Base-by-base conservation (phyloP, 225 moss, liverwort and hornwort genomes). In the Thuidium tamariscinum region DNA sequence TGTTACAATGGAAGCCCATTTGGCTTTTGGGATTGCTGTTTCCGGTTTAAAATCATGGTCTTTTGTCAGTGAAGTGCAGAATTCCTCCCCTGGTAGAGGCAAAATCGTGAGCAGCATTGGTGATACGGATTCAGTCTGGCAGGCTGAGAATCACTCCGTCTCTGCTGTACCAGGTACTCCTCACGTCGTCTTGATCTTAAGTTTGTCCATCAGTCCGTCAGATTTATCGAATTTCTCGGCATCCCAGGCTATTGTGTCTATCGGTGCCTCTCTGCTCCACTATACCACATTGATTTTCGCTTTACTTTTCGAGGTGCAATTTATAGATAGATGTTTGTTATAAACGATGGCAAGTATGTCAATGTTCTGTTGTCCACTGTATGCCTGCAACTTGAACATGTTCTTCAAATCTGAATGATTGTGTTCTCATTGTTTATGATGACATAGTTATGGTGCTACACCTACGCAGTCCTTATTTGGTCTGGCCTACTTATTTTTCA, bases 21-120 rank as follows among this genome's bases (percentile, higher is more conserved):
- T 61, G 74, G n/a, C 48, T 46, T 42, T 75, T 10, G 66, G 37
- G 69, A 39, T 68, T 81, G 7, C 34, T 39, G 73, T 61, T 77
- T 74, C 26, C 67, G 77, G 66, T 66, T 79, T 68, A 11, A 74
- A 46, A 78, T 15, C 66, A 34, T 54, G 56, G 54, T 61, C 66
- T 64, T 61, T 56, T 32, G 80, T 68, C 88, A 90, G 86, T 77
- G 91, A 89, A 72, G 57, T 41, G 82, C 91, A 91, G 85, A 74
- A 36, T 82, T 79, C 19, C 17, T 79, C 73, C 26, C 39, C 55
- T n/a, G 18, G 41, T 59, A n/a, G 39, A 22, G 82, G 81, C 51
- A 30, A 56, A 76, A 21, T 76, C 27, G 42, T 74, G 39, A 86
- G 27, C 67, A 76, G 48, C 23, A 21, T 46, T 37, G 89, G 70